A percentile compares a stretch with the other conserved stretches of the same genome.
phyloP scores from a whole-genome alignment of 129 eudicot species.

The Tagetes patula region DNA sequence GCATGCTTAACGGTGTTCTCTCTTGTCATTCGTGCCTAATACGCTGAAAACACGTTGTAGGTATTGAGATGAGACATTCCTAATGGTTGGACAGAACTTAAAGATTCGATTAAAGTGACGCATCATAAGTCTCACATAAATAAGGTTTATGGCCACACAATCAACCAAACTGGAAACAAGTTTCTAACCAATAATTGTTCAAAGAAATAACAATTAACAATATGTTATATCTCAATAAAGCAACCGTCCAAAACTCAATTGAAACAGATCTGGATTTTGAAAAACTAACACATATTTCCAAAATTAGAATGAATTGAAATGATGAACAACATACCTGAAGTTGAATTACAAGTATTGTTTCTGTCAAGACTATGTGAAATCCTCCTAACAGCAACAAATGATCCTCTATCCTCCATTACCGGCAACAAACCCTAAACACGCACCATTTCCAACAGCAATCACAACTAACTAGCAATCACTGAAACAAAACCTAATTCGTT shows the following conservation, averaged over 20 bases:
- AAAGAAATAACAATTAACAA: not conserved
- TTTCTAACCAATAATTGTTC: not conserved
- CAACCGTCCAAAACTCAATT: conserved; percentile 28
- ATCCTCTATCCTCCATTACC: conserved; percentile 90
- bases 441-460: conserved; percentile 25
- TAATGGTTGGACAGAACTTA: too few relatives aligned
- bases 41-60: too few relatives aligned
- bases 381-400: conserved; percentile 93
- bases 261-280: conserved; percentile 38
- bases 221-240: not conserved
- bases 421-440: conserved; percentile 9
- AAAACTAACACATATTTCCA: conserved; percentile 16
- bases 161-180: not conserved
- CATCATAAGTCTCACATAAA: too few relatives aligned
- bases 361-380: conserved; percentile 82
- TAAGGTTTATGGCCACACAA: not conserved
- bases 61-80: too few relatives aligned
- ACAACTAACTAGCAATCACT: conserved; percentile 14
- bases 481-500: conserved; percentile 14
- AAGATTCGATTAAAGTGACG: too few relatives aligned
- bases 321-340: conserved; percentile 57
- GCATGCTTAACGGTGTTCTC: too few relatives aligned
- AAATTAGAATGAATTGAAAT: not conserved
- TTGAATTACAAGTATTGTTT: conserved; percentile 57
- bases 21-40: too few relatives aligned